These are phyloP conservation scores for Fusarium hainanense DNA, from an alignment of 2,329 filamentous ascomycete genomes.

Conservation along the genomic window DNA sequence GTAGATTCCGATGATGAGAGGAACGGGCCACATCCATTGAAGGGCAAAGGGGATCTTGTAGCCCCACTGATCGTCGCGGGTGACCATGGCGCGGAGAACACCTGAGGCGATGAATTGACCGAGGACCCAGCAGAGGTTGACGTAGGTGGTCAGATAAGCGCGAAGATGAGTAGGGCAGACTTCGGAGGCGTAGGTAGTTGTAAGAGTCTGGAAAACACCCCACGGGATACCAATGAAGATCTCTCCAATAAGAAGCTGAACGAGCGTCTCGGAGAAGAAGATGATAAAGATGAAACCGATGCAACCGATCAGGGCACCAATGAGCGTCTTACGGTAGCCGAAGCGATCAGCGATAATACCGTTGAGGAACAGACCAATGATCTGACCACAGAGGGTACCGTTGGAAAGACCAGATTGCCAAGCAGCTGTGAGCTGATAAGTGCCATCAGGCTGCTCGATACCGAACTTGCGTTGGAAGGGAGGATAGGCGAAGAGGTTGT, in stretches of 20 bases:
- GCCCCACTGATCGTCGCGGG: conserved; percentile 54
- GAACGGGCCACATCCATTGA: conserved; percentile 62
- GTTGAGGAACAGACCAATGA: conserved; percentile 62
- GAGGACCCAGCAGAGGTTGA: conserved; percentile 63
- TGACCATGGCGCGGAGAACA: conserved; percentile 55
- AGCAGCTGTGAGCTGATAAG: conserved; percentile 59
- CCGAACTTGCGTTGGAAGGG: conserved; percentile 57
- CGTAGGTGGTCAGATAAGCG: conserved; percentile 61
- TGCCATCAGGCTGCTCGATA: conserved; percentile 48
- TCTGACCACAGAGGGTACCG: conserved; percentile 59
- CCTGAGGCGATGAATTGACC: conserved; percentile 60
- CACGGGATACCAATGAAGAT: conserved; percentile 61
- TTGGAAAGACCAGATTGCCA: conserved; percentile 66
- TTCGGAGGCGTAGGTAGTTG: conserved; percentile 61
- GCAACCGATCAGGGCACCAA: conserved; percentile 55
- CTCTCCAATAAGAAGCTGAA: conserved; percentile 57
- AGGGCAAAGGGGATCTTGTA: conserved; percentile 62
- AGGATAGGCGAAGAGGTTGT: conserved; percentile 55
- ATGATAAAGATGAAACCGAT: conserved; percentile 60
- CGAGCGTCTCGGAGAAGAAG: conserved; percentile 58
- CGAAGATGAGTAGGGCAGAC: conserved; percentile 58
- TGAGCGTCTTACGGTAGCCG: conserved; percentile 61
- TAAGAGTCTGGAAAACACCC: conserved; percentile 60
- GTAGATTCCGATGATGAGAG: conserved; percentile 55
- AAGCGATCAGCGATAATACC: conserved; percentile 60